Percentiles rank a stretch among this genome's conserved stretches.
phyloP scores from a whole-genome alignment of 1,139 yeast species.

The Hansenula lynferdii region DNA sequence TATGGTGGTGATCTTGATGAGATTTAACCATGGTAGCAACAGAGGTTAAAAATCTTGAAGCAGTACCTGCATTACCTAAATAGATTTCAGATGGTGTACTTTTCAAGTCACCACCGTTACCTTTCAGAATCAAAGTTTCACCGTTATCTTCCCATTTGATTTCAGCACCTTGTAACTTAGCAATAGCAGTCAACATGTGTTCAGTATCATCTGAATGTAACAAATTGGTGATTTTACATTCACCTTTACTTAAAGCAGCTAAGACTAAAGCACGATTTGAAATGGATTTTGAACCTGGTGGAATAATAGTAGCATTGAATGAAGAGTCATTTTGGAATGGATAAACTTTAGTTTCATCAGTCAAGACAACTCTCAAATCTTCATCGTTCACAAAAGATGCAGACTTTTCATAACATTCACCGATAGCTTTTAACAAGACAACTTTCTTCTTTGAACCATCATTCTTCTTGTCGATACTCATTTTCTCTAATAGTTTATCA shows the following conservation, averaged over 20 bases:
- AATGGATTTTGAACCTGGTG: conserved; percentile 97
- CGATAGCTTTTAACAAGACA: conserved; percentile 79
- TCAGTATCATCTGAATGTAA: conserved; percentile 95
- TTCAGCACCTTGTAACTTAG: conserved; percentile 74
- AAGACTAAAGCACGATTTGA: conserved; percentile 90
- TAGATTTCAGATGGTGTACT: conserved; percentile 61
- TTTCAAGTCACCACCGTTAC: conserved; percentile 76
- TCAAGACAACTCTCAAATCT: conserved; percentile 74
- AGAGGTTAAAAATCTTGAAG: conserved; percentile 89
- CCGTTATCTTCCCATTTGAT: conserved; percentile 82
- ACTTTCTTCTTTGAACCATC: conserved; percentile 89
- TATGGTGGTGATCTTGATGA: conserved; percentile 35
- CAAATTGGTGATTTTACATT: conserved; percentile 76
- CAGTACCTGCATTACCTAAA: conserved; percentile 98
- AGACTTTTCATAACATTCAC: conserved; percentile 80
- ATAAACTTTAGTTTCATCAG: conserved; percentile 74
- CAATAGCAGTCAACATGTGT: conserved; percentile 88
- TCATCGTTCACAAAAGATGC: conserved; percentile 83
- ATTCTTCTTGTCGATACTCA: conserved; percentile 96
- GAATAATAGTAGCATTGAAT: conserved; percentile 41
- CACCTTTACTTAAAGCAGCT: conserved; percentile 89
- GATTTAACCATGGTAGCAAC: conserved; percentile 77
- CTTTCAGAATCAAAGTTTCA: conserved; percentile 77
- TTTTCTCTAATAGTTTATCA: conserved; percentile 66
- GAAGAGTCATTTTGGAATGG: conserved; percentile 42